phyloP scores from a whole-genome alignment of 129 eudicot genomes.

The Lonicera japonica region DNA sequence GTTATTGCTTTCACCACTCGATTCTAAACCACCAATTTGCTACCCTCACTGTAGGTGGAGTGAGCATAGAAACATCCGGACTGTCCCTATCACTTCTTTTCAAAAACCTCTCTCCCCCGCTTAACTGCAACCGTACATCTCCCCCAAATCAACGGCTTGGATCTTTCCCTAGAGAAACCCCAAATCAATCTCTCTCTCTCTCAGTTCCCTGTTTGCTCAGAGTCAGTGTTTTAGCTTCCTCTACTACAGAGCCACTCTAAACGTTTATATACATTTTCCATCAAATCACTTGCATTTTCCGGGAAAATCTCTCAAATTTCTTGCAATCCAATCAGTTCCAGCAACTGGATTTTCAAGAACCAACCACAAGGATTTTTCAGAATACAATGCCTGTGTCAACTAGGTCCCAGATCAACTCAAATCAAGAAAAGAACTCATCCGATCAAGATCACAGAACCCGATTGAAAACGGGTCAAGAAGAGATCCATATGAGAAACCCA shows the following conservation, averaged over 20 bases:
- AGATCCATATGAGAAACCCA: slow-evolving; percentile 45
- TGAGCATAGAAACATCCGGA: not conserved
- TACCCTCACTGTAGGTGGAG: not conserved
- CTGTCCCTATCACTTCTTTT: slow-evolving; percentile 2
- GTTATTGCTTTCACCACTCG: slow-evolving; percentile 15
- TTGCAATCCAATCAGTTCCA: slow-evolving; percentile 9
- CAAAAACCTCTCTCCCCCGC: not conserved
- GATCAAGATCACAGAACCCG: slow-evolving; percentile 14
- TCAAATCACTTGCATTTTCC: slow-evolving; percentile 4
- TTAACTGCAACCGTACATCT: slow-evolving; percentile 21
- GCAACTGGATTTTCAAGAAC: slow-evolving; percentile 23
- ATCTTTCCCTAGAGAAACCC: slow-evolving; percentile 6
- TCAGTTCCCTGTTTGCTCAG: slow-evolving; percentile 2
- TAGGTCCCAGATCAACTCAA: slow-evolving; percentile 50
- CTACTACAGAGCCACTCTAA: slow-evolving; percentile 2
- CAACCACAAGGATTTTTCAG: slow-evolving; percentile 36
- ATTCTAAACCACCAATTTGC: not conserved
- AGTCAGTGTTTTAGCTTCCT: slow-evolving; percentile 8
- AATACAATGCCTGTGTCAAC: slow-evolving; percentile 72
- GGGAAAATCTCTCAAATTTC: not conserved
- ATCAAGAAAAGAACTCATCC: slow-evolving; percentile 23
- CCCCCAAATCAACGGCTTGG: slow-evolving; percentile 26
- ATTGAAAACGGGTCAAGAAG: slow-evolving; percentile 30
- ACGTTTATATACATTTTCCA: slow-evolving; percentile 1
- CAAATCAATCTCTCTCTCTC: not conserved